These are phyloP conservation scores for Petunia hybrid DNA, from an alignment of 305 asterid species.

Conservation along the genomic window DNA sequence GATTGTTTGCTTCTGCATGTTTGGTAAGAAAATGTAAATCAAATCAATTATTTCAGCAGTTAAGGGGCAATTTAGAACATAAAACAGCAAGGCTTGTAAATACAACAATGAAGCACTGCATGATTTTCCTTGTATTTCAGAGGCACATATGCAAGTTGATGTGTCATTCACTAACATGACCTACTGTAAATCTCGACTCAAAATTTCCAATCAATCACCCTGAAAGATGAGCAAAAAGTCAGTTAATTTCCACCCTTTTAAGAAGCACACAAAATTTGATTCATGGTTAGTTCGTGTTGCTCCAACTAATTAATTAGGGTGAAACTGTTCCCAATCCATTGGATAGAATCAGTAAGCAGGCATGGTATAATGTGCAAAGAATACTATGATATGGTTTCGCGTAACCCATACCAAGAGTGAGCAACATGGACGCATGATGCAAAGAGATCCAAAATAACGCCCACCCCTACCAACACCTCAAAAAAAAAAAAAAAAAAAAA, in stretches of 20 bases:
- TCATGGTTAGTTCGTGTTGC: background rate
- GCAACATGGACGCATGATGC: background rate
- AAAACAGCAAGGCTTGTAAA: background rate
- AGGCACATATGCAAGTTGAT: background rate
- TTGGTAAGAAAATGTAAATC: background rate
- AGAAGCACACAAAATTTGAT: background rate
- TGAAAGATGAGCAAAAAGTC: too few relatives aligned
- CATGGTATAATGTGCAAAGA: background rate
- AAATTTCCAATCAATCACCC: background rate
- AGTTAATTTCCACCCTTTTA: background rate
- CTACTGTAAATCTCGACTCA: background rate
- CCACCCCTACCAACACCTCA: background rate
- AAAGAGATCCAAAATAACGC: background rate
- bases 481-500: background rate
- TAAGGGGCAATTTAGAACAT: background rate
- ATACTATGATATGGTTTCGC: background rate
- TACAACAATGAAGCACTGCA: background rate
- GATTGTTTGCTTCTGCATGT: constrained; percentile 45
- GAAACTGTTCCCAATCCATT: background rate
- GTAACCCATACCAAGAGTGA: background rate
- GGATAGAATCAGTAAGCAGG: background rate
- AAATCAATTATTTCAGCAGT: background rate
- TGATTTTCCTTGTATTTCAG: background rate
- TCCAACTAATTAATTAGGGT: background rate
- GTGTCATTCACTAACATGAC: background rate